phyloP scores from a whole-genome alignment of 2,329 filamentous ascomycete genomes.

The Albophoma yamanashiensis region DNA sequence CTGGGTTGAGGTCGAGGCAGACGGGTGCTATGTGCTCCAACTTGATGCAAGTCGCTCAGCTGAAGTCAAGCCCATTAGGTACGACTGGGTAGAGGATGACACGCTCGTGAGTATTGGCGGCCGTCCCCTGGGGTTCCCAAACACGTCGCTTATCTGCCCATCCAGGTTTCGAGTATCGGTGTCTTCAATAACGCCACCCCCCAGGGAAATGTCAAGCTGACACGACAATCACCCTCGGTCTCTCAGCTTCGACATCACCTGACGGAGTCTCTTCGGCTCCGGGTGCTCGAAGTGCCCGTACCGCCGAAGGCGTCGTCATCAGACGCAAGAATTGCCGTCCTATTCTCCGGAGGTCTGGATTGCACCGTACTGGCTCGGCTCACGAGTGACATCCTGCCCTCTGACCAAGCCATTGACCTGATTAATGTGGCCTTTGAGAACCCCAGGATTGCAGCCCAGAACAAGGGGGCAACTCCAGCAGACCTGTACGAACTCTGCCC shows the following conservation, averaged over 20 bases:
- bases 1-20: constrained; percentile 76
- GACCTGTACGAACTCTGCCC: constrained; percentile 72
- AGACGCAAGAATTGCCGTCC: constrained; percentile 55
- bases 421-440: constrained; percentile 98
- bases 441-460: constrained; percentile 56
- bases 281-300: constrained; percentile 55
- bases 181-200: constrained; percentile 38
- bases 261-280: constrained; percentile 48
- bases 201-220: constrained; percentile 13
- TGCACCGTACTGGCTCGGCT: constrained; percentile 81
- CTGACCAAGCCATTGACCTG: constrained; percentile 64
- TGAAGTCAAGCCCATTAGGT: constrained; percentile 9
- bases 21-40: constrained; percentile 65
- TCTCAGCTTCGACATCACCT: constrained; percentile 42
- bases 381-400: constrained; percentile 63
- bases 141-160: constrained; percentile 5
- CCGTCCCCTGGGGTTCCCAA: constrained; percentile 25
- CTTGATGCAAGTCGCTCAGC: constrained; percentile 22
- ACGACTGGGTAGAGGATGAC: constrained; percentile 21
- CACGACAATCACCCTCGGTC: constrained; percentile 35
- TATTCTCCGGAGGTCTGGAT: constrained; percentile 93
- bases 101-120: constrained; percentile 32
- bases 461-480: constrained; percentile 21
- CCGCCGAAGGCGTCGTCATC: constrained; percentile 29
- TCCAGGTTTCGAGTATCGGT: constrained; percentile 43